Base-by-base conservation (phyloP, 306 rosid genomes). In the Pyrus betulifolia region DNA sequence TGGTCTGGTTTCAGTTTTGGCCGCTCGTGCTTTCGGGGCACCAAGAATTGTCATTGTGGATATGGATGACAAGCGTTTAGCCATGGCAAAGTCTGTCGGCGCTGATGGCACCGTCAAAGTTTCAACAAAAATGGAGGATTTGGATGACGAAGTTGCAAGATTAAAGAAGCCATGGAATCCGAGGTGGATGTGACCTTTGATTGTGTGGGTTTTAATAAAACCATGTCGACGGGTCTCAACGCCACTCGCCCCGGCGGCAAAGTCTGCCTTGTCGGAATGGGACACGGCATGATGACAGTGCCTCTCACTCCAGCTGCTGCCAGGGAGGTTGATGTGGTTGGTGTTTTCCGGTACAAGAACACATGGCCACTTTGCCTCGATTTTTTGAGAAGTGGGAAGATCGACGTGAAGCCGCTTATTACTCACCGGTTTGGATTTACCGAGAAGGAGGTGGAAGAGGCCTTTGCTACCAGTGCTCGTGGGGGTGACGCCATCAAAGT, bases 331-430 rank as follows among this genome's bases (percentile, higher is more conserved):
- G 98, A 90, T 40, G 91, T 95, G 79, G 70, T 95, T 74, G 97
- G 97, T 33, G 86, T 95, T 49, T 89, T 90, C 75, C 89, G 96
- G 38, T 95, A 95, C 79, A 90, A 84, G 86, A 92, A 95, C 82
- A 95, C 99, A 28, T 92, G 99, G 99, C 97, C 99, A 17, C 82
- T 89, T 9, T 92, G 97, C 78, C 81, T 95, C 0, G 97, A 92
- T 76, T 95, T 95, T 86, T 64, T 95, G 63, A 89, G 84, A 79
- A 90, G 91, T 77, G 91, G 97, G 1, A 92, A 90, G 87, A 92
- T 95, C 31, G 89, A 92, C 52, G 96, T 95, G 45, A 90, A 92
- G 83, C 90, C 93, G 25, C 93, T 92, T 25, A 92, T 92, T 74
- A 94, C 97, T 3, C 97, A 92, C 80, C 87, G 96, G 77, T 92